Evolutionary conservation across 1,284 basidiomycete genomes (phyloP).

Genomic region (Cerioporus squamosus): DNA sequence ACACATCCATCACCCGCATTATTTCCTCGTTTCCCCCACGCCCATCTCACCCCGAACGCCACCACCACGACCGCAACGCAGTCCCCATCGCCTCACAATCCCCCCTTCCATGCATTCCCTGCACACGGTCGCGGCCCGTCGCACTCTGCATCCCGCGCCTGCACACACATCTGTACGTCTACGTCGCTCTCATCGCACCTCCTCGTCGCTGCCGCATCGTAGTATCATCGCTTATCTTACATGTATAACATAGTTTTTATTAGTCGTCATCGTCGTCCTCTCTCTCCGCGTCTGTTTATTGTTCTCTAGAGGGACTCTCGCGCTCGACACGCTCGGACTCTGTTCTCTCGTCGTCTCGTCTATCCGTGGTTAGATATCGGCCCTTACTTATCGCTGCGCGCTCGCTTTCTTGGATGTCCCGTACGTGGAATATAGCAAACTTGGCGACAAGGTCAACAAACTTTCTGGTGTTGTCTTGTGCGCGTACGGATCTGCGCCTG

Average conservation of each 20-base stretch:
- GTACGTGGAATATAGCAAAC: too few species aligned
- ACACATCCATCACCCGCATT: conserved; percentile 1
- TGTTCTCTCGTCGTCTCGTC: conserved; percentile 1
- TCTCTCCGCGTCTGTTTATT: conserved; percentile 5
- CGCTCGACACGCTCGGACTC: conserved; percentile 10
- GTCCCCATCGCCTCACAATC: not conserved
- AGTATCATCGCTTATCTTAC: conserved; percentile 17
- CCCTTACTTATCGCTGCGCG: not conserved
- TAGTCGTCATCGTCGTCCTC: not conserved
- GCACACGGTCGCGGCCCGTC: not conserved
- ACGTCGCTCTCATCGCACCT: conserved; percentile 9
- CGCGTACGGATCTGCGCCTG: too few species aligned
- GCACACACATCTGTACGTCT: conserved; percentile 8
- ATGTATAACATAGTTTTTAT: conserved; percentile 21
- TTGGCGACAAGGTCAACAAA: too few species aligned
- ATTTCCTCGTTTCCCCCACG: not conserved
- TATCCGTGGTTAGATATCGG: not conserved
- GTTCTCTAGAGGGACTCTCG: conserved; percentile 19
- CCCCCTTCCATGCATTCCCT: not conserved
- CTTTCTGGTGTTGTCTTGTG: too few species aligned
- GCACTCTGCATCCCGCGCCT: too few species aligned
- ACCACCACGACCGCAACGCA: conserved; percentile 1
- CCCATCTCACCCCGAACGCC: not conserved
- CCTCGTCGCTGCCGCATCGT: conserved; percentile 13
- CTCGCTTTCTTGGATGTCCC: too few species aligned